Percentiles rank a stretch among this genome's conserved stretches.
Evolutionary conservation across 768 basidiomycete species (phyloP).

Genomic region (Lactarius trivialis): DNA sequence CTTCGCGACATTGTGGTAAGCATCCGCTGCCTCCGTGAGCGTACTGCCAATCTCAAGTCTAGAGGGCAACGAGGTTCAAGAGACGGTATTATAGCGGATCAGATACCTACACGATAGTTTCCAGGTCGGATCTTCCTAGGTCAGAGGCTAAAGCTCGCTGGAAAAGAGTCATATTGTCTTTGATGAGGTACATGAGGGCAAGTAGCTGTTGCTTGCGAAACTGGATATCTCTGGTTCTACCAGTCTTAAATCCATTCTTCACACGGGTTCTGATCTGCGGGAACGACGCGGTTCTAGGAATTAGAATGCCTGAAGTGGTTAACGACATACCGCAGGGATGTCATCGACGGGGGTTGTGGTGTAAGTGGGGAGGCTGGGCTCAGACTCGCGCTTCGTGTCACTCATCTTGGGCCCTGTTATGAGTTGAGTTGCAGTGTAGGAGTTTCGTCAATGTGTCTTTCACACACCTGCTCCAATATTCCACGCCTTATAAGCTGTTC

Average conservation of each 20-base stretch:
- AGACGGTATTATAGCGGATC: background rate
- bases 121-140: conserved; percentile 55
- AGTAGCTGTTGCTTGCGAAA: conserved; percentile 72
- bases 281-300: background rate
- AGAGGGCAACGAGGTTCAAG: background rate
- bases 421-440: background rate
- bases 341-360: conserved; percentile 25
- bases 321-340: conserved; percentile 24
- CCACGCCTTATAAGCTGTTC: background rate
- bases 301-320: too few relatives aligned
- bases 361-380: conserved; percentile 2
- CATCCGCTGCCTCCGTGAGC: conserved; percentile 45
- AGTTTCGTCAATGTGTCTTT: background rate
- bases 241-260: conserved; percentile 50
- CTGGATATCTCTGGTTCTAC: conserved; percentile 56
- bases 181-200: conserved; percentile 64
- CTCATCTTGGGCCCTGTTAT: background rate
- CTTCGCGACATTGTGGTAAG: conserved; percentile 59
- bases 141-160: conserved; percentile 53
- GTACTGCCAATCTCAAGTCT: conserved; percentile 58
- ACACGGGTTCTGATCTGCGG: conserved; percentile 51
- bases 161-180: conserved; percentile 66
- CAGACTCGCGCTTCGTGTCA: background rate
- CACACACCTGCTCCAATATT: background rate
- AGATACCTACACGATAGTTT: conserved; percentile 44